phyloP scores from a whole-genome alignment of 371 early-diverging fungal genomes.

The Smittium culicis region DNA sequence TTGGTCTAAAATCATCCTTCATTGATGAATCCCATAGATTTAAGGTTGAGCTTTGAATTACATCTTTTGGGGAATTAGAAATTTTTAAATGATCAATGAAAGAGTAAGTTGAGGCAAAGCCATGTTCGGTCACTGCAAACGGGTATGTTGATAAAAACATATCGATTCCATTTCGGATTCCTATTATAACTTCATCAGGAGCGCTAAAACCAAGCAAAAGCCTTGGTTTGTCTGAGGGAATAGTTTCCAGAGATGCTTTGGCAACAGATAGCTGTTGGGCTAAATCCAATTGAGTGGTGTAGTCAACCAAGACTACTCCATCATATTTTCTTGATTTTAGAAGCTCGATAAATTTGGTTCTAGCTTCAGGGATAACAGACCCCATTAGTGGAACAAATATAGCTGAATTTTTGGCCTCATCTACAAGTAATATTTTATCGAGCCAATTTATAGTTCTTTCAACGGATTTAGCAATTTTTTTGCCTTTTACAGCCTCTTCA shows the following conservation, averaged over 20 bases:
- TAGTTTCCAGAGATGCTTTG: constrained; percentile 27
- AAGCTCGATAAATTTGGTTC: constrained; percentile 31
- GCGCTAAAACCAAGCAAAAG: constrained; percentile 34
- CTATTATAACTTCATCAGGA: constrained; percentile 46
- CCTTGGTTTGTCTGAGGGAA: constrained; percentile 31
- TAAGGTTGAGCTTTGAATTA: constrained; percentile 8
- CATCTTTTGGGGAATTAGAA: neutral
- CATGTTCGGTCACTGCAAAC: constrained; percentile 41
- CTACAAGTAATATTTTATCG: constrained; percentile 22
- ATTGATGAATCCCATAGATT: constrained; percentile 26
- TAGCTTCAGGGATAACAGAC: constrained; percentile 12
- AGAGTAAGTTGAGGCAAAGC: constrained; percentile 33
- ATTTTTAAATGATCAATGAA: constrained; percentile 8
- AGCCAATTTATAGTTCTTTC: constrained; percentile 52
- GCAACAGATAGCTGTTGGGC: constrained; percentile 26
- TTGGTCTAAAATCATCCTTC: constrained; percentile 39
- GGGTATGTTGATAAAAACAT: constrained; percentile 55
- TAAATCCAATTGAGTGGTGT: constrained; percentile 21
- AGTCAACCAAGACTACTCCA: constrained; percentile 28
- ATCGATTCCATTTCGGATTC: constrained; percentile 48
- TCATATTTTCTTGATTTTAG: constrained; percentile 41
- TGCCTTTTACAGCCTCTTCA: constrained; percentile 14
- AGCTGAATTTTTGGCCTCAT: constrained; percentile 9
- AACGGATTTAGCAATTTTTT: constrained; percentile 47
- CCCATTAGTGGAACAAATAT: constrained; percentile 30